Conservation (phyloP, 208 protist genomes). For the Trypanosoma brucei region DNA sequence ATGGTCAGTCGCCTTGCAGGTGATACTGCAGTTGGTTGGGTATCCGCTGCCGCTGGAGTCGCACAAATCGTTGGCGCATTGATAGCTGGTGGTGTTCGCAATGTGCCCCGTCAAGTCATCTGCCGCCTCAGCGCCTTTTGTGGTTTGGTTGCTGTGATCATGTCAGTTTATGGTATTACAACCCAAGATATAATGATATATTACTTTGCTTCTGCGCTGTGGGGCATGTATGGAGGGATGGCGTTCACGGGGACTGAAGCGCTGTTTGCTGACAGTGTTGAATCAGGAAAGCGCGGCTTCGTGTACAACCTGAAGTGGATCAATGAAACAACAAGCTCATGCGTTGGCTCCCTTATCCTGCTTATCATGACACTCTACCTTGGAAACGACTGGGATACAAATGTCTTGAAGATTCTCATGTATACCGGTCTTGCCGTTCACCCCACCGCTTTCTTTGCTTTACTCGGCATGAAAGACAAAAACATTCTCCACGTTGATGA, state of each 20-base stretch:
- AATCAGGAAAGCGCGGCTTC: conserved; percentile 25
- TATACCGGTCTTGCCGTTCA: conserved; percentile 27
- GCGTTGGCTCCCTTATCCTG: conserved; percentile 37
- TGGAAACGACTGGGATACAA: conserved; percentile 36
- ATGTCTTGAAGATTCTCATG: conserved; percentile 27
- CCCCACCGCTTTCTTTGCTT: conserved; percentile 15
- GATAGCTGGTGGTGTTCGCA: conserved; percentile 16
- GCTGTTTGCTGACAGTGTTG: conserved; percentile 61
- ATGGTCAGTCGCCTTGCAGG: conserved; percentile 29
- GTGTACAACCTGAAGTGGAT: conserved; percentile 77
- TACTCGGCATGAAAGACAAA: conserved; percentile 27
- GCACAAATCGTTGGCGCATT: conserved; percentile 40
- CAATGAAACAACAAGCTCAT: conserved; percentile 45
- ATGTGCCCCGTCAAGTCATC: conserved; percentile 21
- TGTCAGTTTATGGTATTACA: conserved; percentile 6
- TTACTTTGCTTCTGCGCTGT: conserved; percentile 30
- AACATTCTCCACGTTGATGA: conserved; percentile 12
- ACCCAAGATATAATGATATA: conserved; percentile 11
- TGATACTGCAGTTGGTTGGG: conserved; percentile 28
- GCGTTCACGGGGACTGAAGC: conserved; percentile 43
- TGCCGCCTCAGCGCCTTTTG: conserved; percentile 23
- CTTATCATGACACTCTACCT: conserved; percentile 31
- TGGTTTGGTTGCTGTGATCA: conserved; percentile 18
- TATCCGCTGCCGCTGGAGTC: conserved; percentile 26
- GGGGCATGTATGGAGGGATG: conserved; percentile 42